Conservation (phyloP, 352 stramenopile genomes). For the Paralagenidium karlingii region DNA sequence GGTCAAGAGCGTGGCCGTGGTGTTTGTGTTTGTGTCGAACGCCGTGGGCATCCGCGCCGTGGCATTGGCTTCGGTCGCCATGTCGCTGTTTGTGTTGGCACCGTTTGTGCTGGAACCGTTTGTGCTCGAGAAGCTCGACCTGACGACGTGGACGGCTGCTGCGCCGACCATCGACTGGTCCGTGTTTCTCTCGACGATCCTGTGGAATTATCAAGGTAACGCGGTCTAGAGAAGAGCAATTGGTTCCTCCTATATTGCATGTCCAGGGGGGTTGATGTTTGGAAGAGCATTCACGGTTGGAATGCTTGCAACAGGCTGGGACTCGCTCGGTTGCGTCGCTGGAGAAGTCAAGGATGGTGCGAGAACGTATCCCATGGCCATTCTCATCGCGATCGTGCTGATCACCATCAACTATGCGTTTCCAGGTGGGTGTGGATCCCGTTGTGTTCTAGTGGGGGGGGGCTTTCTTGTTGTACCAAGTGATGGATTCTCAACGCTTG, state of each 20-base stretch:
- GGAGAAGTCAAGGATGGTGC: conserved; percentile 74
- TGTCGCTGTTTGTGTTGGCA: conserved; percentile 73
- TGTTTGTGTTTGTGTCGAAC: conserved; percentile 63
- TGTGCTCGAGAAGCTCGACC: conserved; percentile 56
- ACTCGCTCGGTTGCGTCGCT: conserved; percentile 74
- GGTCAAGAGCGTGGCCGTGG: conserved; percentile 50
- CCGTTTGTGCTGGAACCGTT: conserved; percentile 70
- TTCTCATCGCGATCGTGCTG: conserved; percentile 65
- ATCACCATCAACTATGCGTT: conserved; percentile 83
- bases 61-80: conserved; percentile 53
- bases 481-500: too few relatives aligned
- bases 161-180: conserved; percentile 68
- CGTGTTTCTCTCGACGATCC: conserved; percentile 73
- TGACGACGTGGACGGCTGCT: conserved; percentile 54
- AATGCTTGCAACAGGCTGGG: conserved; percentile 27
- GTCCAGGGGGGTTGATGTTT: too few relatives aligned
- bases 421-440: conserved; percentile 16
- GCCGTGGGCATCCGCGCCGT: conserved; percentile 66
- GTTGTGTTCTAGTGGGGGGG: background rate
- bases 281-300: too few relatives aligned
- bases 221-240: too few relatives aligned
- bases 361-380: conserved; percentile 70
- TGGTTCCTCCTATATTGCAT: too few relatives aligned
- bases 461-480: background rate
- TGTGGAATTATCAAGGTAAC: conserved; percentile 84